A percentile compares a stretch with the other conserved stretches of the same genome.
Conservation (phyloP, 1,284 basidiomycete species). For the Cerioporus squamosus region DNA sequence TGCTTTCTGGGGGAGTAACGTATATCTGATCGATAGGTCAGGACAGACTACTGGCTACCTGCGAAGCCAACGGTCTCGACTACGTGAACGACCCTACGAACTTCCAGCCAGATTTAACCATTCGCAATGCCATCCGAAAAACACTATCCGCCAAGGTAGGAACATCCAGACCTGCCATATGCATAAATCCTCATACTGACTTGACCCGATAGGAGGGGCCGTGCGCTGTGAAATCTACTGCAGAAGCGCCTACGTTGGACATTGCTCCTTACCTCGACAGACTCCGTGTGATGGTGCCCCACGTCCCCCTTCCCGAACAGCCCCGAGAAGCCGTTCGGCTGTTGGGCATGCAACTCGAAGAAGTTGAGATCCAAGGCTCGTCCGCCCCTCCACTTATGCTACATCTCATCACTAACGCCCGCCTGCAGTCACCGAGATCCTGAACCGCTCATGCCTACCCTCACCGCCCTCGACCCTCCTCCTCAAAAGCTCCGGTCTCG, state of each 20-base stretch:
- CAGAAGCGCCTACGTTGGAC: background rate
- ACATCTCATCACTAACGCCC: background rate
- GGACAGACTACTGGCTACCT: constrained; percentile 78
- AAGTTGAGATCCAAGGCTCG: constrained; percentile 30
- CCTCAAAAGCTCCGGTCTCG: constrained; percentile 42
- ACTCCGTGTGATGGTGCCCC: constrained; percentile 12
- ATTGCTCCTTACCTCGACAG: constrained; percentile 8
- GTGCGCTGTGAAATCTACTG: no score
- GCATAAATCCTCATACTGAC: background rate
- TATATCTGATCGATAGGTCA: constrained; percentile 31
- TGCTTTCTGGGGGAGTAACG: background rate
- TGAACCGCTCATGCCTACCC: constrained; percentile 40
- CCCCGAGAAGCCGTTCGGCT: constrained; percentile 21
- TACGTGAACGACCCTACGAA: constrained; percentile 74
- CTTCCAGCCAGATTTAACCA: constrained; percentile 68
- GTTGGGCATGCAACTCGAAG: constrained; percentile 18
- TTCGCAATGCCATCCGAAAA: constrained; percentile 71
- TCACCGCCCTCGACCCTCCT: constrained; percentile 58
- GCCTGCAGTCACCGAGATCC: constrained; percentile 31
- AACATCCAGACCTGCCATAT: background rate
- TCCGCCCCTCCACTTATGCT: background rate
- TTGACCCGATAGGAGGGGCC: background rate
- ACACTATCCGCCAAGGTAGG: constrained; percentile 8
- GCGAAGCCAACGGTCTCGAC: constrained; percentile 58
- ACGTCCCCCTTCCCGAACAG: constrained; percentile 5